These are phyloP conservation scores for Clitoria ternatea DNA, from an alignment of 306 rosid species.

Conservation along the genomic window DNA sequence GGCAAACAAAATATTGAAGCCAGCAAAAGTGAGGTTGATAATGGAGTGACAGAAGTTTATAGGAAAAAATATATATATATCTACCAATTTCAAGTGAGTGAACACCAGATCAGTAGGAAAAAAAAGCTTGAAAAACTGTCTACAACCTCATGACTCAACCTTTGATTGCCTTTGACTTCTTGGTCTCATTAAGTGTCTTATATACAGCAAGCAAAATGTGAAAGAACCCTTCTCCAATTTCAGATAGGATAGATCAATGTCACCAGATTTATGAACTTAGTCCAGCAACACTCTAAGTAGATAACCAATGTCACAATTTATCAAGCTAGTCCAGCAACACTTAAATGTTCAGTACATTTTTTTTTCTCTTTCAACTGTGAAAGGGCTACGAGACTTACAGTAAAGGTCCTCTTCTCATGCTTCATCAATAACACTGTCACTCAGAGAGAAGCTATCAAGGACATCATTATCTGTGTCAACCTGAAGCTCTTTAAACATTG, in stretches of 20 bases:
- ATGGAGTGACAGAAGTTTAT: slow-evolving; percentile 8
- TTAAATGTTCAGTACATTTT: not conserved
- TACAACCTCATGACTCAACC: slow-evolving; percentile 23
- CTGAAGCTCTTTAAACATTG: slow-evolving; percentile 81
- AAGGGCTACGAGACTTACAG: not conserved
- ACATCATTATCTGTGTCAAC: slow-evolving; percentile 56
- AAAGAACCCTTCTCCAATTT: slow-evolving; percentile 14
- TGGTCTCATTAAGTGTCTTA: slow-evolving; percentile 28
- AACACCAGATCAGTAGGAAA: not conserved
- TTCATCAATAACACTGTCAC: slow-evolving; percentile 50
- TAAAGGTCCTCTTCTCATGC: slow-evolving; percentile 29
- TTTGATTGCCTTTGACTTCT: slow-evolving; percentile 20
- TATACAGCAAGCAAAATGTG: slow-evolving; percentile 27
- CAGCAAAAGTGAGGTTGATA: slow-evolving; percentile 13
- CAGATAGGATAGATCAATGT: not conserved
- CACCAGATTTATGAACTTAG: not conserved
- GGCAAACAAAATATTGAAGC: slow-evolving; percentile 24
- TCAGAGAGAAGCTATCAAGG: slow-evolving; percentile 52
- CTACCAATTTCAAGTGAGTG: slow-evolving; percentile 28
- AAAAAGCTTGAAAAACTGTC: not conserved
- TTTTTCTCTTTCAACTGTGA: not conserved
- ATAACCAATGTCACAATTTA: not conserved
- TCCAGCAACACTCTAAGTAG: slow-evolving; percentile 17
- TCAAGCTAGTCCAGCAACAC: slow-evolving; percentile 5
- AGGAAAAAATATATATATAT: slow-evolving; percentile 12